Percentiles rank a stretch among this genome's conserved stretches.
These are phyloP conservation scores for Flaveria linearis DNA, from an alignment of 129 eudicot species.

Conservation along the genomic window DNA sequence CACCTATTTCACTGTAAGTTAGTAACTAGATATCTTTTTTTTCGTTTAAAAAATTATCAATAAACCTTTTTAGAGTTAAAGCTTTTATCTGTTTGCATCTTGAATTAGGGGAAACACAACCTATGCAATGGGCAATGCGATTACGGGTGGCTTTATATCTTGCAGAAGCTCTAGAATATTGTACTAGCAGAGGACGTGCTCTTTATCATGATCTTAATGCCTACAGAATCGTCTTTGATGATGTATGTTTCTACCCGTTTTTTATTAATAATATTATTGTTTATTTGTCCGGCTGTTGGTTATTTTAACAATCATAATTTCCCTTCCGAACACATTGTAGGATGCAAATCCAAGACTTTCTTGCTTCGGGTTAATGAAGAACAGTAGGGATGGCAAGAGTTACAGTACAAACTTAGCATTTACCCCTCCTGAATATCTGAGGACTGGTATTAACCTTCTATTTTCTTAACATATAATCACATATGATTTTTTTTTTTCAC, in stretches of 20 bases:
- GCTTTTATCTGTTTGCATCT: conserved; percentile 31
- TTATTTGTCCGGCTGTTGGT: background rate
- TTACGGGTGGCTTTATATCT: conserved; percentile 86
- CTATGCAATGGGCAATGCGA: conserved; percentile 96
- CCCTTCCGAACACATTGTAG: conserved; percentile 33
- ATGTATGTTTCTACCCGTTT: conserved; percentile 36
- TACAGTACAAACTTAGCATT: conserved; percentile 89
- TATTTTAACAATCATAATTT: background rate
- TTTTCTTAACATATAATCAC: background rate
- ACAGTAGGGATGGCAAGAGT: conserved; percentile 93
- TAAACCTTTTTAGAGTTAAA: background rate
- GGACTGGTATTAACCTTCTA: conserved; percentile 55
- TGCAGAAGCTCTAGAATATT: conserved; percentile 84
- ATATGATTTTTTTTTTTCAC: background rate
- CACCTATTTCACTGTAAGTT: conserved; percentile 84
- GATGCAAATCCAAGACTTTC: conserved; percentile 85
- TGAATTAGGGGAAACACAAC: conserved; percentile 83
- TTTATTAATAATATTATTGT: background rate
- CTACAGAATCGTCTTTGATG: conserved; percentile 78
- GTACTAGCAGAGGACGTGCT: conserved; percentile 81
- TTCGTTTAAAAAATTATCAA: background rate
- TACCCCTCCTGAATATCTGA: conserved; percentile 86
- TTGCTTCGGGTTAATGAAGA: conserved; percentile 91
- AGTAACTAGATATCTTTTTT: background rate
- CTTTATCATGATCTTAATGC: conserved; percentile 91